phyloP scores from a whole-genome alignment of 2,329 filamentous ascomycete species.

The Alternaria infectoria region DNA sequence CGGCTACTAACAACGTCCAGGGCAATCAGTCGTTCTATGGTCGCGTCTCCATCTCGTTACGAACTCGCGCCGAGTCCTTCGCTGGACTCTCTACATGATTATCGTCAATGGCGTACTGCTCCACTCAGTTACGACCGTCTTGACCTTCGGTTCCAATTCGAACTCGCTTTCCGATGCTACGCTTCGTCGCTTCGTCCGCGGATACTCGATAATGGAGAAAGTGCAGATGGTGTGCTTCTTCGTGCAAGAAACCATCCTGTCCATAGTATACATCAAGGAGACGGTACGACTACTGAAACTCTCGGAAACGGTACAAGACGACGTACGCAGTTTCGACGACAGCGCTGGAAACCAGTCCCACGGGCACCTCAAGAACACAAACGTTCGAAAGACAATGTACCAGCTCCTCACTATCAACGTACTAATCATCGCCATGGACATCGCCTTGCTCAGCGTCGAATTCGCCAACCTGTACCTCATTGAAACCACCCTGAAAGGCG shows the following conservation, averaged over 20 bases:
- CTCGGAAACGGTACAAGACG: conserved; percentile 31
- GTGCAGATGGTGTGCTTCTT: conserved; percentile 54
- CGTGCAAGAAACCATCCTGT: conserved; percentile 49
- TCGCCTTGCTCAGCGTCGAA: conserved; percentile 36
- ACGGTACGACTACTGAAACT: conserved; percentile 55
- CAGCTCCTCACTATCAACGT: conserved; percentile 44
- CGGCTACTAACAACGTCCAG: conserved; percentile 29
- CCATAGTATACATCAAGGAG: conserved; percentile 60
- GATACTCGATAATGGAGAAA: conserved; percentile 54
- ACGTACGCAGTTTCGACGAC: conserved; percentile 41
- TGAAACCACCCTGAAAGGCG: conserved; percentile 49
- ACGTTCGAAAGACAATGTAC: conserved; percentile 41
- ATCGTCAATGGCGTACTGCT: conserved; percentile 60
- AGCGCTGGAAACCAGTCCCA: conserved; percentile 14
- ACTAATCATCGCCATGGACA: conserved; percentile 43
- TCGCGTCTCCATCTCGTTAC: conserved; percentile 67
- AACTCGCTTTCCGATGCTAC: conserved; percentile 31
- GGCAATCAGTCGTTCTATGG: conserved; percentile 67
- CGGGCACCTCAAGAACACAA: conserved; percentile 26
- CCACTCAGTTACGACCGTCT: conserved; percentile 61
- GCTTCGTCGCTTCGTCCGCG: conserved; percentile 38
- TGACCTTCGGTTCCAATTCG: conserved; percentile 61
- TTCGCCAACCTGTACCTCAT: conserved; percentile 45
- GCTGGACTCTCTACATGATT: conserved; percentile 63
- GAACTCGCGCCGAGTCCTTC: conserved; percentile 57